Conservation (phyloP, 306 rosid genomes). For the Morella rubra region DNA sequence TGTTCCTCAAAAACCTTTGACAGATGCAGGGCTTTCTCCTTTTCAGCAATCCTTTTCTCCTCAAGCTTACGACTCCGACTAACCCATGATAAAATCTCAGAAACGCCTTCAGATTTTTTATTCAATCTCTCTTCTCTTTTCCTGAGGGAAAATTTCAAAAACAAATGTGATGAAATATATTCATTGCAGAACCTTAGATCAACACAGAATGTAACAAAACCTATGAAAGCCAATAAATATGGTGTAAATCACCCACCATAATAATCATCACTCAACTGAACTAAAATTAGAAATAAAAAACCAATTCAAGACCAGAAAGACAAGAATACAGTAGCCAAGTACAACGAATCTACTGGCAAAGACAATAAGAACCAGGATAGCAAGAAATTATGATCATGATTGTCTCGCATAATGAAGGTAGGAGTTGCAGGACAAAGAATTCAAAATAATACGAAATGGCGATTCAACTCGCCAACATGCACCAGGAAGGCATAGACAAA, state of each 20-base stretch:
- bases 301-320: not conserved
- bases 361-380: not conserved
- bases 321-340: not conserved
- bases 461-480: not conserved
- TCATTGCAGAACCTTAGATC: not conserved
- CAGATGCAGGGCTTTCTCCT: slow-evolving; percentile 70
- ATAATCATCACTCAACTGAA: not conserved
- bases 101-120: slow-evolving; percentile 61
- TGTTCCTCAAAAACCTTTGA: slow-evolving; percentile 91
- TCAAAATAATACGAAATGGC: not conserved
- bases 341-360: not conserved
- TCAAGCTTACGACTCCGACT: slow-evolving; percentile 74
- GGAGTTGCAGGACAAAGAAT: not conserved
- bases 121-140: slow-evolving; percentile 75
- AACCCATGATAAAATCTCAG: slow-evolving; percentile 84
- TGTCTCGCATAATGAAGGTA: not conserved
- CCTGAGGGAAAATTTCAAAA: slow-evolving; percentile 39
- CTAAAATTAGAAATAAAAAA: not conserved
- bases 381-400: not conserved
- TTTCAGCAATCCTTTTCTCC: slow-evolving; percentile 56
- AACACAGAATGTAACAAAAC: not conserved
- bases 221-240: not conserved
- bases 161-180: not conserved
- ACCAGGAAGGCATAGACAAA: slow-evolving; percentile 5
- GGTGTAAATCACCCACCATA: not conserved